These are phyloP conservation scores for Teratosphaeria zuluensis DNA, from an alignment of 2,329 filamentous ascomycete species.

Conservation along the genomic window DNA sequence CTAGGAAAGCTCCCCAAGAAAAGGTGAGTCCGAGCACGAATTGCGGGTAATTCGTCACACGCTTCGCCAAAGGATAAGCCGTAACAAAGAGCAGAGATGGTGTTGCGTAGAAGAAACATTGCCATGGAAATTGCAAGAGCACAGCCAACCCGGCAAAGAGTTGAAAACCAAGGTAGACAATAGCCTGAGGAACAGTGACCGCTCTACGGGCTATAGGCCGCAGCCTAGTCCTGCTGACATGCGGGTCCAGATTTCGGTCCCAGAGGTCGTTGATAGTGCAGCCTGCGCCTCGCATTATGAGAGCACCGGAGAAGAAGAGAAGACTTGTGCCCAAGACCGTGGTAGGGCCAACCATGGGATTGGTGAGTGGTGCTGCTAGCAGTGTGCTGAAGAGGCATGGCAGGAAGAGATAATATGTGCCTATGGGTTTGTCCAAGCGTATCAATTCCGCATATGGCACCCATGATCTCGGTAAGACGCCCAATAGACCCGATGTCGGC, in stretches of 20 bases:
- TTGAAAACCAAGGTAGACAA: constrained; percentile 66
- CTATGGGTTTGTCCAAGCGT: constrained; percentile 70
- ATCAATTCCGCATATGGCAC: constrained; percentile 75
- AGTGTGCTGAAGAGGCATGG: constrained; percentile 79
- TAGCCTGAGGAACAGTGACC: constrained; percentile 59
- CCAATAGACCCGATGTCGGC: constrained; percentile 62
- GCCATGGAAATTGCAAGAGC: constrained; percentile 63
- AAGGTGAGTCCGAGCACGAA: constrained; percentile 75
- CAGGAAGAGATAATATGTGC: constrained; percentile 77
- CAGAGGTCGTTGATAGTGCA: constrained; percentile 87
- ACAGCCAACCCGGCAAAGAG: constrained; percentile 63
- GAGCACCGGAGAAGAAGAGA: constrained; percentile 65
- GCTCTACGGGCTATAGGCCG: constrained; percentile 75
- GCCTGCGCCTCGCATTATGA: constrained; percentile 80
- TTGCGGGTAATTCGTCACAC: constrained; percentile 81
- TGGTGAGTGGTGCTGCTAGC: constrained; percentile 61
- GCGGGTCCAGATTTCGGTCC: constrained; percentile 77
- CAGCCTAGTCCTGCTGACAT: constrained; percentile 64
- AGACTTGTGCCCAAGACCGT: constrained; percentile 53
- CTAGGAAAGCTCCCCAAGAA: constrained; percentile 82
- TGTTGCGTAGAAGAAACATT: constrained; percentile 67
- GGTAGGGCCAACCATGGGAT: constrained; percentile 50
- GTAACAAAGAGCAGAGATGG: constrained; percentile 66
- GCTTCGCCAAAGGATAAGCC: constrained; percentile 72
- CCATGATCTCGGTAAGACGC: constrained; percentile 57